Percentiles rank a stretch among this genome's conserved stretches.
phyloP scores from a whole-genome alignment of 371 early-diverging fungal species.

The Mucor saturninus region DNA sequence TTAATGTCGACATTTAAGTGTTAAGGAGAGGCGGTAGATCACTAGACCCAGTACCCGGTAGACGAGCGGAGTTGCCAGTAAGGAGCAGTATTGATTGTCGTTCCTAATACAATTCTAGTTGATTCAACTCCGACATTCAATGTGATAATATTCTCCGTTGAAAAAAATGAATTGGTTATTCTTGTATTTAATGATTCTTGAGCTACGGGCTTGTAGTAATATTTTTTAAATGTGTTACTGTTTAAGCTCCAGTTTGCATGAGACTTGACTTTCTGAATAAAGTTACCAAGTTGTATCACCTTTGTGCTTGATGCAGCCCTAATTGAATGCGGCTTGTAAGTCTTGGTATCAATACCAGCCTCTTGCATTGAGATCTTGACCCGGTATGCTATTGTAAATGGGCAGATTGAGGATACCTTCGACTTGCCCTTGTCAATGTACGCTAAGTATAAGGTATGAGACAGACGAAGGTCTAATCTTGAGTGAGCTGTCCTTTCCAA shows the following conservation, averaged over 20 bases:
- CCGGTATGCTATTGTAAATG: not conserved
- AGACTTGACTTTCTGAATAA: not conserved
- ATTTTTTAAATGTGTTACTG: not conserved
- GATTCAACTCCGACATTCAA: conserved; percentile 13
- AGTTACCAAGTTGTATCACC: not conserved
- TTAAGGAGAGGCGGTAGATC: too few relatives aligned
- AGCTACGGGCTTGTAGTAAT: not conserved
- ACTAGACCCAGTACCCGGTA: too few relatives aligned
- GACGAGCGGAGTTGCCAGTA: too few relatives aligned
- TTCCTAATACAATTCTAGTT: conserved; percentile 12
- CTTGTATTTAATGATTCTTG: not conserved
- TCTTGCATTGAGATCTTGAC: not conserved
- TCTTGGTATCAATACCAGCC: not conserved
- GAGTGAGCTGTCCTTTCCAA: not conserved
- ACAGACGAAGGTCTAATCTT: too few relatives aligned
- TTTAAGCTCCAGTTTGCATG: conserved; percentile 11
- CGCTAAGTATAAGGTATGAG: conserved; percentile 9
- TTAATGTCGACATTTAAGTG: too few relatives aligned
- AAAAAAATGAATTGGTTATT: conserved; percentile 5
- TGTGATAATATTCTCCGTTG: conserved; percentile 15
- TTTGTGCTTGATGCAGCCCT: conserved; percentile 3
- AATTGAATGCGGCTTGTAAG: conserved; percentile 5
- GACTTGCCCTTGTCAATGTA: not conserved
- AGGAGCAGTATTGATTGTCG: conserved; percentile 16
- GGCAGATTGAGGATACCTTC: not conserved